phyloP scores from a whole-genome alignment of 2,329 filamentous ascomycete species.

The Tolypocladium amazonense region DNA sequence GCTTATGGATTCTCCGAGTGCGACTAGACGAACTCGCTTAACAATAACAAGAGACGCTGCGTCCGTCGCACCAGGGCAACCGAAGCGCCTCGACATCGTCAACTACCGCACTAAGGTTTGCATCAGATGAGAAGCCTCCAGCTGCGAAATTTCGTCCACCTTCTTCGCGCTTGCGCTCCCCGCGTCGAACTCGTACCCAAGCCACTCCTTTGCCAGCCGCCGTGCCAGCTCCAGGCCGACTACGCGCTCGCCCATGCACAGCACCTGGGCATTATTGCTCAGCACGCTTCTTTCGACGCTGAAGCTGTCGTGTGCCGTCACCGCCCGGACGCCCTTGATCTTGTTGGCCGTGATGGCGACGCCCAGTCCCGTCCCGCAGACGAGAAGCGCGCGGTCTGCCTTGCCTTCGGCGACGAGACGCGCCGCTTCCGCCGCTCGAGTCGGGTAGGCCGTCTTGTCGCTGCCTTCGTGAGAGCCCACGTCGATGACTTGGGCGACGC shows the following conservation, averaged over 20 bases:
- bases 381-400: slow-evolving; percentile 67
- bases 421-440: slow-evolving; percentile 65
- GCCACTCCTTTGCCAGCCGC: slow-evolving; percentile 68
- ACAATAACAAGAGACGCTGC: neutral
- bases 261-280: slow-evolving; percentile 78
- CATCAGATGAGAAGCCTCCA: slow-evolving; percentile 18
- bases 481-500: slow-evolving; percentile 59
- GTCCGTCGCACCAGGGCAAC: neutral
- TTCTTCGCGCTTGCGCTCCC: slow-evolving; percentile 33
- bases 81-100: neutral
- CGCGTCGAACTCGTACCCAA: slow-evolving; percentile 72
- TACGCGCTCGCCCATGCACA: slow-evolving; percentile 79
- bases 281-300: slow-evolving; percentile 70
- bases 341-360: slow-evolving; percentile 89
- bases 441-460: slow-evolving; percentile 76
- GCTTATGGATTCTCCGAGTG: neutral
- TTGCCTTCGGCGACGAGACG: slow-evolving; percentile 49
- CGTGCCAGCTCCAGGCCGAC: slow-evolving; percentile 72
- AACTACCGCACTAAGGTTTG: neutral
- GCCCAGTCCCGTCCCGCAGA: slow-evolving; percentile 79
- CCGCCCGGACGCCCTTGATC: slow-evolving; percentile 72
- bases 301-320: slow-evolving; percentile 82
- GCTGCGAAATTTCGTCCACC: slow-evolving; percentile 29
- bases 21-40: neutral
- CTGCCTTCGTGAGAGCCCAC: slow-evolving; percentile 56